Percentiles rank a stretch among this genome's conserved stretches.
phyloP scores from a whole-genome alignment of 192 early-diverging fungal species.

The Coemansia sp. region DNA sequence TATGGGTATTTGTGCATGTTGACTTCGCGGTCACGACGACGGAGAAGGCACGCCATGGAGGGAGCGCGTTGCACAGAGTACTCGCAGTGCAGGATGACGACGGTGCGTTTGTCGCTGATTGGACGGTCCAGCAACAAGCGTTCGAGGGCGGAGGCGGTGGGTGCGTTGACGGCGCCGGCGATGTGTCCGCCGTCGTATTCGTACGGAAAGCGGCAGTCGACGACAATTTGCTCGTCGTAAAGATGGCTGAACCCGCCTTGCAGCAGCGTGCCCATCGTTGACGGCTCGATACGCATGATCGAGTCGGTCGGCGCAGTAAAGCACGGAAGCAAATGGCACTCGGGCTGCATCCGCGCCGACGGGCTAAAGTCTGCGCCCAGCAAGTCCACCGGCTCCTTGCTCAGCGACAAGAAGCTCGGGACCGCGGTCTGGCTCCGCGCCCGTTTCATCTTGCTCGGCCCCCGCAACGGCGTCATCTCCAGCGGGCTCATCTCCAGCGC shows the following conservation, averaged over 20 bases:
- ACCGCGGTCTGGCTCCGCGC: conserved; percentile 29
- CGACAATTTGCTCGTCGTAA: conserved; percentile 65
- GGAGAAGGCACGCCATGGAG: conserved; percentile 74
- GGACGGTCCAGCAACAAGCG: conserved; percentile 58
- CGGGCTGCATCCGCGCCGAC: conserved; percentile 37
- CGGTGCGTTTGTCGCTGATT: conserved; percentile 46
- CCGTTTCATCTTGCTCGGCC: conserved; percentile 31
- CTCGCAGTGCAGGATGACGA: conserved; percentile 86
- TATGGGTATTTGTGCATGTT: conserved; percentile 73
- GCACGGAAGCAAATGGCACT: conserved; percentile 59
- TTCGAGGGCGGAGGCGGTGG: conserved; percentile 61
- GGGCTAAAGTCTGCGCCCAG: conserved; percentile 24
- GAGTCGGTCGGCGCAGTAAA: conserved; percentile 57
- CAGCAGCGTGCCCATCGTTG: conserved; percentile 65
- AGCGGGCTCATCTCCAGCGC: neutral
- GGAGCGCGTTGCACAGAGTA: conserved; percentile 80
- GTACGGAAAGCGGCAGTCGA: conserved; percentile 87
- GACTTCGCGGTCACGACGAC: conserved; percentile 69
- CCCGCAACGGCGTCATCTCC: conserved; percentile 22
- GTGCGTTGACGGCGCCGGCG: conserved; percentile 67
- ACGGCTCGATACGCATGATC: conserved; percentile 61
- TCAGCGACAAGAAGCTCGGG: conserved; percentile 18
- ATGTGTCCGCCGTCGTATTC: conserved; percentile 88
- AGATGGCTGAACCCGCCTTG: conserved; percentile 59
- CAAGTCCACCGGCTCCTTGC: conserved; percentile 2